Percentiles rank a stretch among this genome's conserved stretches.
phyloP scores from a whole-genome alignment of 1,284 basidiomycete species.

The Cryptococcus hybrid region DNA sequence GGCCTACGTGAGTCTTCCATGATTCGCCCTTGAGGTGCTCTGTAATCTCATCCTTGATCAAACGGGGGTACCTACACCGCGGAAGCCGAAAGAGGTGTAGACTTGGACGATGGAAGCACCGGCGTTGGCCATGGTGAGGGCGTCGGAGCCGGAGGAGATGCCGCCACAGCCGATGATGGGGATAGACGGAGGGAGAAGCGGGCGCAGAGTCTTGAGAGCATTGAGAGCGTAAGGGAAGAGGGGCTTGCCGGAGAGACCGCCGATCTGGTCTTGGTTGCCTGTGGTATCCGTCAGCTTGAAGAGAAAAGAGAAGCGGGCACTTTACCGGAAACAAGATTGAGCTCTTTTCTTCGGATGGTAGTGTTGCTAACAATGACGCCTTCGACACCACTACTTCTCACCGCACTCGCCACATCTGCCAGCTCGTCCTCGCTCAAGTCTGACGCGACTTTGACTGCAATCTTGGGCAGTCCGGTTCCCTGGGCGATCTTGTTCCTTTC shows the following conservation, averaged over 20 bases:
- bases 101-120: slow-evolving; percentile 88
- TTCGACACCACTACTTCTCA: slow-evolving; percentile 72
- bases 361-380: slow-evolving; percentile 98
- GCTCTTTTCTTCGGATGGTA: slow-evolving; percentile 73
- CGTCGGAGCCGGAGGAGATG: slow-evolving; percentile 79
- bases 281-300: slow-evolving; percentile 4
- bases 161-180: slow-evolving; percentile 95
- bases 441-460: slow-evolving; percentile 93
- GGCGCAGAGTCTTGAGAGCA: slow-evolving; percentile 72
- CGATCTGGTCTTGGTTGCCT: slow-evolving; percentile 59
- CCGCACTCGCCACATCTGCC: slow-evolving; percentile 79
- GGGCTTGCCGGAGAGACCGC: slow-evolving; percentile 88
- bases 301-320: neutral
- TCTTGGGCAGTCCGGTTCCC: slow-evolving; percentile 59
- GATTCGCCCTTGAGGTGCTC: slow-evolving; percentile 53
- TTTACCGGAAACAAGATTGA: slow-evolving; percentile 7
- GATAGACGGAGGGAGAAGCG: slow-evolving; percentile 68
- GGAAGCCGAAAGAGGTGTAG: slow-evolving; percentile 90
- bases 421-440: slow-evolving; percentile 80
- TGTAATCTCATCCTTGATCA: slow-evolving; percentile 87
- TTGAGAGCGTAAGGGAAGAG: slow-evolving; percentile 77
- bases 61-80: slow-evolving; percentile 77
- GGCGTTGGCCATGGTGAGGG: slow-evolving; percentile 82
- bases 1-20: slow-evolving; percentile 66
- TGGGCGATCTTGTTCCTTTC: slow-evolving; percentile 67